Evolutionary conservation across 371 early-diverging fungal genomes (phyloP).

Genomic region (Mortierella sp.): DNA sequence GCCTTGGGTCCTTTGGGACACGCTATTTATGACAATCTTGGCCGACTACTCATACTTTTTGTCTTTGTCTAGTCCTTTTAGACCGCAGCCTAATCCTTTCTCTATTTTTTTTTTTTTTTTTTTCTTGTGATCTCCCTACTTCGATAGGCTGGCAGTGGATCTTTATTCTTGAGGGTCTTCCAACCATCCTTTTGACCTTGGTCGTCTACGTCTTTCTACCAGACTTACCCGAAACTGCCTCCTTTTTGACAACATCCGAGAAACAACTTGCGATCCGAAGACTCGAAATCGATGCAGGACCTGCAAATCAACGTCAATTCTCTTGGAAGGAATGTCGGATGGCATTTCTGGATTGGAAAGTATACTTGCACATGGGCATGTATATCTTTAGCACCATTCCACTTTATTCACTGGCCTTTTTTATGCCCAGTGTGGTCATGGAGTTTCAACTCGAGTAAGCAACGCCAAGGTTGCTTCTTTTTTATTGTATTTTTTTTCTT

Average conservation of each 20-base stretch:
- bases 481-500: constrained; percentile 13
- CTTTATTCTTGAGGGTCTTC: constrained; percentile 66
- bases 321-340: constrained; percentile 53
- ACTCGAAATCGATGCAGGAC: constrained; percentile 56
- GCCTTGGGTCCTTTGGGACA: too few species aligned
- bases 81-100: background rate
- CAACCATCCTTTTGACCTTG: constrained; percentile 58
- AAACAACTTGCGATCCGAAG: constrained; percentile 60
- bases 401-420: constrained; percentile 59
- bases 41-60: background rate
- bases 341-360: constrained; percentile 61
- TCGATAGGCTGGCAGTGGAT: constrained; percentile 69
- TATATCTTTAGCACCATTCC: constrained; percentile 55
- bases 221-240: constrained; percentile 64
- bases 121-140: constrained; percentile 14
- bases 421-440: constrained; percentile 66
- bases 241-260: constrained; percentile 62
- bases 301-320: constrained; percentile 44
- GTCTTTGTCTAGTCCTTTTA: background rate
- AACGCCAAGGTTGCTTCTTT: constrained; percentile 14
- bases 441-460: constrained; percentile 54
- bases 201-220: constrained; percentile 63
- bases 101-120: too few species aligned
- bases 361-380: constrained; percentile 52
- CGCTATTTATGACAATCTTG: background rate